These are phyloP conservation scores for Dacryopinax primogenitus DNA, from an alignment of 768 basidiomycete genomes.

Conservation along the genomic window DNA sequence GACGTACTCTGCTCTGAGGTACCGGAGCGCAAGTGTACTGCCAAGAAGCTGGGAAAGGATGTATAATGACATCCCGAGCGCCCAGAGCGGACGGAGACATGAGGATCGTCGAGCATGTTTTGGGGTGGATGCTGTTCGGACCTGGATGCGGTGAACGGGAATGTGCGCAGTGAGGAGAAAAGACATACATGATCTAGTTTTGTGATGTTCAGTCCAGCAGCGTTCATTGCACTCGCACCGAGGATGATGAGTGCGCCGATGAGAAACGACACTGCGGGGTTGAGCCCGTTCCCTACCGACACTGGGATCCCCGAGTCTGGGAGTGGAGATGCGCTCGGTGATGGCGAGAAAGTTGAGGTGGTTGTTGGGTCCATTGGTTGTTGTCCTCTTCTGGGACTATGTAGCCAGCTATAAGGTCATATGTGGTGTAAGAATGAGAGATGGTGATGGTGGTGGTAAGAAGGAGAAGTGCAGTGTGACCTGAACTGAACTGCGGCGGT, in stretches of 20 bases:
- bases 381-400: not conserved
- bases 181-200: conserved; percentile 77
- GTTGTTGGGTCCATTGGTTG: not conserved
- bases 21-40: conserved; percentile 73
- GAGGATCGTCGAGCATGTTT: conserved; percentile 60
- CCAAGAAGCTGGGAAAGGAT: conserved; percentile 82
- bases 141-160: conserved; percentile 32
- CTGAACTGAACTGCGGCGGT: too few species aligned
- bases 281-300: conserved; percentile 7
- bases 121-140: conserved; percentile 61
- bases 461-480: not conserved
- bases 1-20: conserved; percentile 93
- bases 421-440: not conserved
- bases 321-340: conserved; percentile 10
- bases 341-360: not conserved
- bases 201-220: conserved; percentile 86
- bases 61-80: conserved; percentile 86
- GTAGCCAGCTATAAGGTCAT: not conserved
- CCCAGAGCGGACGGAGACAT: conserved; percentile 77
- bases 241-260: conserved; percentile 79
- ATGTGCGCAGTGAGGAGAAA: not conserved
- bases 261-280: conserved; percentile 56
- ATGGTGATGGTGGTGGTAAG: not conserved
- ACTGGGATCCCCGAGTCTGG: conserved; percentile 5
- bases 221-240: conserved; percentile 72